phyloP scores from a whole-genome alignment of 139 green algal genomes.

The Chlamydomonas sp. region DNA sequence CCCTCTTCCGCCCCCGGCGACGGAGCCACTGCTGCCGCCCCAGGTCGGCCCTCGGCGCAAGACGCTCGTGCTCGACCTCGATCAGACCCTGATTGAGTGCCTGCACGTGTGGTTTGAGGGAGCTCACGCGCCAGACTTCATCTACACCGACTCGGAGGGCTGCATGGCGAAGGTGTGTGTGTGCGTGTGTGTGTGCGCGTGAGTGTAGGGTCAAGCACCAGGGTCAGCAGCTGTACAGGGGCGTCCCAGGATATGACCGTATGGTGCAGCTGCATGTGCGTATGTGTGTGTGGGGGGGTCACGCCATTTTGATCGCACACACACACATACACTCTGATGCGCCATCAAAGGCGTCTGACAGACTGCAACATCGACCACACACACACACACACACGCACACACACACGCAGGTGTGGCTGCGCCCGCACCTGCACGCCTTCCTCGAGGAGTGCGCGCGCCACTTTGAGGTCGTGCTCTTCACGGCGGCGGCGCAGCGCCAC shows the following conservation, averaged over 20 bases:
- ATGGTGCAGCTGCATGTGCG: too few relatives aligned
- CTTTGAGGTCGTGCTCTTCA: constrained; percentile 66
- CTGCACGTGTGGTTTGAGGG: neutral
- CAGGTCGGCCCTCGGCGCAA: neutral
- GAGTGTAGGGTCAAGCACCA: too few relatives aligned
- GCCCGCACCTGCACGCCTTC: neutral
- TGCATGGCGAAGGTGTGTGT: constrained; percentile 1
- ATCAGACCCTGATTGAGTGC: constrained; percentile 9
- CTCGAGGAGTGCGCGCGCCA: neutral
- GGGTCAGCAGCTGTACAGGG: too few relatives aligned
- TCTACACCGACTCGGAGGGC: constrained; percentile 15
- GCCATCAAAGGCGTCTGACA: too few relatives aligned
- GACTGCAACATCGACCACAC: too few relatives aligned
- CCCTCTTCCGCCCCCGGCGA: too few relatives aligned
- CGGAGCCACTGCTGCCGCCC: neutral
- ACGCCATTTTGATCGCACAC: too few relatives aligned
- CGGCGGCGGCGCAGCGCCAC: constrained; percentile 60
- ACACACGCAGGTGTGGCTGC: neutral
- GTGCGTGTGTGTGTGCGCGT: neutral
- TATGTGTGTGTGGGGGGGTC: too few relatives aligned
- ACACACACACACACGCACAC: too few relatives aligned
- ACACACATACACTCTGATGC: too few relatives aligned
- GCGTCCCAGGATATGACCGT: too few relatives aligned
- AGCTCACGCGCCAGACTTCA: constrained; percentile 3
- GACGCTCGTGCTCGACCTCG: constrained; percentile 8